A percentile compares a stretch with the other conserved stretches of the same genome.
Evolutionary conservation across 176 grass and related monocot genomes (phyloP).

Genomic region (Tillandsia leiboldiana): DNA sequence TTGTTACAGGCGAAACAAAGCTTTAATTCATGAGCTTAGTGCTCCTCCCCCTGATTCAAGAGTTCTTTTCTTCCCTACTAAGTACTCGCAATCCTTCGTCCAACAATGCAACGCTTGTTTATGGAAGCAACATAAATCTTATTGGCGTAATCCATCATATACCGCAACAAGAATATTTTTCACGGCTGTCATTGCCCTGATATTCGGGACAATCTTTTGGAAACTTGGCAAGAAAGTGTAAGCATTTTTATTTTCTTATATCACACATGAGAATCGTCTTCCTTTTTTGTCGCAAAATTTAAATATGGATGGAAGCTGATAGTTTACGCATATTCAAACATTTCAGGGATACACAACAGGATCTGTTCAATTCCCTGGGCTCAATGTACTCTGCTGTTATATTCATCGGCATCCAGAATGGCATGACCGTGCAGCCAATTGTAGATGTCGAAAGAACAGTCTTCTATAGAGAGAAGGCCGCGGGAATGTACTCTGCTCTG

Average conservation of each 20-base stretch:
- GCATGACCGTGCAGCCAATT: slow-evolving; percentile 49
- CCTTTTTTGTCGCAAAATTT: slow-evolving; percentile 9
- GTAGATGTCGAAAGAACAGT: slow-evolving; percentile 60
- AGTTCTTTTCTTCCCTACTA: slow-evolving; percentile 57
- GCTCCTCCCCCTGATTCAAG: slow-evolving; percentile 46
- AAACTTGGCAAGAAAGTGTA: slow-evolving; percentile 60
- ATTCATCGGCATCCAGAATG: slow-evolving; percentile 54
- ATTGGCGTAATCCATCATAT: slow-evolving; percentile 80
- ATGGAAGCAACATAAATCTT: slow-evolving; percentile 78
- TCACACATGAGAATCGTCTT: background rate
- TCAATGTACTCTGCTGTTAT: slow-evolving; percentile 70
- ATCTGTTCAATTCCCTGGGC: slow-evolving; percentile 46
- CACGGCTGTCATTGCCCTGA: slow-evolving; percentile 39
- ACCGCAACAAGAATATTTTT: slow-evolving; percentile 59
- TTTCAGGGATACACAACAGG: slow-evolving; percentile 32
- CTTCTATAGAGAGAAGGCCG: slow-evolving; percentile 59
- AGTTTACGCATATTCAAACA: slow-evolving; percentile 2
- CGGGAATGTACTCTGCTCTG: slow-evolving; percentile 75
- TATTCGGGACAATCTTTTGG: slow-evolving; percentile 74
- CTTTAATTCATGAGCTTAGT: slow-evolving; percentile 54
- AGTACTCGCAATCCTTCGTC: slow-evolving; percentile 35
- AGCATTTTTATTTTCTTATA: background rate
- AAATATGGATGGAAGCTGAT: background rate
- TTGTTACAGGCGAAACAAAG: slow-evolving; percentile 50
- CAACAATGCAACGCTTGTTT: slow-evolving; percentile 57